Evolutionary conservation across 2,329 filamentous ascomycete genomes (phyloP).

Genomic region (Colletotrichum phormii): DNA sequence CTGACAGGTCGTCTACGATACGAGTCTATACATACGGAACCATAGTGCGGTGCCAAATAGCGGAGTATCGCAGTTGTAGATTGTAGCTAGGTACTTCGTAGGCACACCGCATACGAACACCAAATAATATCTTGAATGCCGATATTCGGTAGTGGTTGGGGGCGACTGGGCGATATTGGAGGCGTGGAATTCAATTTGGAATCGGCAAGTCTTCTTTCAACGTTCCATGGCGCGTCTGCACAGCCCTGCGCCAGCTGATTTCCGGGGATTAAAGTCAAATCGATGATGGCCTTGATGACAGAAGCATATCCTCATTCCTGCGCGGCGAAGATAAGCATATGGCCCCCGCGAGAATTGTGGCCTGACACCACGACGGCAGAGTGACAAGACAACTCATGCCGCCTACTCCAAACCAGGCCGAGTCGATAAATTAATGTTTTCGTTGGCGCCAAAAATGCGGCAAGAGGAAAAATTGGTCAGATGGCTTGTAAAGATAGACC

Average conservation of each 20-base stretch:
- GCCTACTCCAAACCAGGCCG: background rate
- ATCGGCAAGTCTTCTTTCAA: constrained; percentile 1
- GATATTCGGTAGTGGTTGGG: background rate
- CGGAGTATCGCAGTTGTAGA: background rate
- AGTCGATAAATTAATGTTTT: background rate
- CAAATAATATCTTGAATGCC: background rate
- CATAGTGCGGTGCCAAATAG: background rate
- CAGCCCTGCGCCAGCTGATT: background rate
- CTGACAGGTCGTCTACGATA: constrained; percentile 7
- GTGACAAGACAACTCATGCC: background rate
- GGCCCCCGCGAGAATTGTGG: constrained; percentile 6
- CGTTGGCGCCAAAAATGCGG: background rate
- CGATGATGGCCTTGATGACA: constrained; percentile 4
- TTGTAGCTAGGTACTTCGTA: background rate
- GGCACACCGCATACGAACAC: background rate
- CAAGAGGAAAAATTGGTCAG: background rate
- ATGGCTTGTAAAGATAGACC: background rate
- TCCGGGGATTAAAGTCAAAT: background rate
- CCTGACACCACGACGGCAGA: constrained; percentile 8
- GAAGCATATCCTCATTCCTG: background rate
- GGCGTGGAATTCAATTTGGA: background rate
- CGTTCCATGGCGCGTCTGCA: background rate
- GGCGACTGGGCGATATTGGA: constrained; percentile 3
- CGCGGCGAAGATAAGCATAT: background rate
- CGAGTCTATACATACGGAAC: constrained; percentile 1